Base-by-base conservation (phyloP, 495 filamentous ascomycete species). In the Xylaria bambusicola region DNA sequence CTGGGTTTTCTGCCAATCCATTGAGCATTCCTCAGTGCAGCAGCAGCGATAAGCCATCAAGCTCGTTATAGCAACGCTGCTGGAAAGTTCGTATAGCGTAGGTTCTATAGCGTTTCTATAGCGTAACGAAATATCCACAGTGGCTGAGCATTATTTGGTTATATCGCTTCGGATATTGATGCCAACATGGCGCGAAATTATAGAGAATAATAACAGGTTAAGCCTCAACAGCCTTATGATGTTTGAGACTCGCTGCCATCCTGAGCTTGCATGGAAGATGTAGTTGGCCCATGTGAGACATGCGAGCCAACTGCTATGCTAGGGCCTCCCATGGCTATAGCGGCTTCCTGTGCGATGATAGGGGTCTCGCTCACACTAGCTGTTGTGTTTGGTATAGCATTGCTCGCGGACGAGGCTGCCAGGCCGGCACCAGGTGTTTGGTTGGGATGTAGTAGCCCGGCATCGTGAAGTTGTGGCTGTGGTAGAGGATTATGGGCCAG, bases 181-280 rank as follows among this genome's bases (percentile, higher is more conserved):
- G 15, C 26, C 36, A 33, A n/a, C 17, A 58, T 18, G 18, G 20
- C 35, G 18, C 27, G 10, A 31, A 35, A 41, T 36, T 12, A 51
- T 35, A 24, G 17, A 29, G 21, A 13, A 6, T 35, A 3, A n/a
- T 24, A 40, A 15, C 38, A 31, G 24, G 12, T 29, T 27, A 20
- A 27, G 45, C 31, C 7, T 5, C 27, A 15, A 15, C n/a, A 21
- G 36, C 41, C 20, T 41, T 60, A 60, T 36, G 57, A 40, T 15
- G n/a, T 29, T 40, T 52, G 49, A 1, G 27, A 4, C 21, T 66
- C 65, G 2, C 64, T 63, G 8, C 61, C 61, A 13, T 62, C 54
- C 17, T 46, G 59, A n/a, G 50, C 63, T 51, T 58, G 63, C 63
- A 71, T 66, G 26, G 65, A 56, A 47, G 65, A 65, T 18, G 68